These are phyloP conservation scores for Cutaneotrichosporon spelunceum DNA, from an alignment of 1,284 basidiomycete genomes.

Conservation along the genomic window DNA sequence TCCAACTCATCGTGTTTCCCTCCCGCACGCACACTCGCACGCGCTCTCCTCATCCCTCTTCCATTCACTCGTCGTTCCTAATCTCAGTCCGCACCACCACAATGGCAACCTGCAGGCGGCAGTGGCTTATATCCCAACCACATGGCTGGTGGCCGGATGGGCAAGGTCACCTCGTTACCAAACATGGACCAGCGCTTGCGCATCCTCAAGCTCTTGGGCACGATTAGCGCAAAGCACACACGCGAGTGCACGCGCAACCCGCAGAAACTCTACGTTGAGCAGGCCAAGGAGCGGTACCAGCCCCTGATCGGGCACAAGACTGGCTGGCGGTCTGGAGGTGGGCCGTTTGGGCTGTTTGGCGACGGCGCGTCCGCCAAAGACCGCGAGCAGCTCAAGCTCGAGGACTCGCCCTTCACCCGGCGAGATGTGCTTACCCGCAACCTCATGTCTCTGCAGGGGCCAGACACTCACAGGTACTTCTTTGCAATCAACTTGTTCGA, in stretches of 20 bases:
- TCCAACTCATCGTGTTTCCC: too few relatives aligned
- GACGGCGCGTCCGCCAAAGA: constrained; percentile 29
- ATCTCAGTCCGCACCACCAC: neutral
- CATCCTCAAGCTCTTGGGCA: constrained; percentile 77
- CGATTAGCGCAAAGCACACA: constrained; percentile 82
- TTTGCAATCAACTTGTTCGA: constrained; percentile 97
- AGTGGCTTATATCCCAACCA: neutral
- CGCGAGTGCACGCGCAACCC: constrained; percentile 79
- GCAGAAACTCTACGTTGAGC: constrained; percentile 76
- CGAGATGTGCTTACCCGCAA: constrained; percentile 53
- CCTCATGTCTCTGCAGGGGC: constrained; percentile 35
- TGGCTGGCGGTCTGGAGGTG: constrained; percentile 56
- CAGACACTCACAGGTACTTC: constrained; percentile 80
- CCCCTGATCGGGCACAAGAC: constrained; percentile 72
- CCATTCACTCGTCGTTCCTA: neutral
- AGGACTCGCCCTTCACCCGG: constrained; percentile 19
- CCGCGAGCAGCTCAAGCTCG: constrained; percentile 21
- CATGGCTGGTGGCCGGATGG: neutral
- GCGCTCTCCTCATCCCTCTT: neutral
- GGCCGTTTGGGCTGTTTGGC: constrained; percentile 57
- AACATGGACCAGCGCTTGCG: constrained; percentile 74
- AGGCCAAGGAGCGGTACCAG: constrained; percentile 77
- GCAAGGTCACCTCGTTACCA: constrained; percentile 53
- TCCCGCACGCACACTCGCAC: neutral
- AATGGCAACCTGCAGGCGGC: neutral